A percentile compares a stretch with the other conserved stretches of the same genome.
Evolutionary conservation across 2,329 filamentous ascomycete genomes (phyloP).

Genomic region (Fusarium siculi): DNA sequence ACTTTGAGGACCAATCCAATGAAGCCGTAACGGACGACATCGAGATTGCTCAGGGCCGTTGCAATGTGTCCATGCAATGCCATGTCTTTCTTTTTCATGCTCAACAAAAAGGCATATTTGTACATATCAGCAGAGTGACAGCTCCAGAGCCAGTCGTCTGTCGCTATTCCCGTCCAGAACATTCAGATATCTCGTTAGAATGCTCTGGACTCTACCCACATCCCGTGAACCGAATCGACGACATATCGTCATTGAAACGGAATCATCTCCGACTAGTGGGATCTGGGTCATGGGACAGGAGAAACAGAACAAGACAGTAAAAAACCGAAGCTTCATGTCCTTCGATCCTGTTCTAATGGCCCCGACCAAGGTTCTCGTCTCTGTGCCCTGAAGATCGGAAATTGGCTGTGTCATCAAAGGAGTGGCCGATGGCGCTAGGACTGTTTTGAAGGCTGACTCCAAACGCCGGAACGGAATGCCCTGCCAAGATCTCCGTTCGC

Average conservation of each 20-base stretch:
- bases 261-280: background rate
- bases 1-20: slow-evolving; percentile 5
- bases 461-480: slow-evolving; percentile 32
- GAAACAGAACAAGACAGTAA: slow-evolving; percentile 13
- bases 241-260: slow-evolving; percentile 6
- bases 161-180: background rate
- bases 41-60: slow-evolving; percentile 25
- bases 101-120: background rate
- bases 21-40: slow-evolving; percentile 14
- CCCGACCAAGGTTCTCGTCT: slow-evolving; percentile 7
- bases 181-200: slow-evolving; percentile 1
- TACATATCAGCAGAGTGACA: background rate
- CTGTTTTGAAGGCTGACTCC: slow-evolving; percentile 7
- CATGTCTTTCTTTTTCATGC: slow-evolving; percentile 8
- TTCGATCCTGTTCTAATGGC: slow-evolving; percentile 1
- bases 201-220: background rate
- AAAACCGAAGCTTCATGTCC: slow-evolving; percentile 10
- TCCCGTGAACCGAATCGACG: background rate
- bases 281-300: background rate
- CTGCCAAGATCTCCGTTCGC: slow-evolving; percentile 18
- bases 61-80: slow-evolving; percentile 7
- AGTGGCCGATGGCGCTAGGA: slow-evolving; percentile 36
- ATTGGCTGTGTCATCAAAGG: slow-evolving; percentile 44
- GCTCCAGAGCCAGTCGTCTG: background rate
- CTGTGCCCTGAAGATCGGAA: slow-evolving; percentile 36